Evolutionary conservation across 495 filamentous ascomycete species (phyloP).

Genomic region (Pyronema domesticum): DNA sequence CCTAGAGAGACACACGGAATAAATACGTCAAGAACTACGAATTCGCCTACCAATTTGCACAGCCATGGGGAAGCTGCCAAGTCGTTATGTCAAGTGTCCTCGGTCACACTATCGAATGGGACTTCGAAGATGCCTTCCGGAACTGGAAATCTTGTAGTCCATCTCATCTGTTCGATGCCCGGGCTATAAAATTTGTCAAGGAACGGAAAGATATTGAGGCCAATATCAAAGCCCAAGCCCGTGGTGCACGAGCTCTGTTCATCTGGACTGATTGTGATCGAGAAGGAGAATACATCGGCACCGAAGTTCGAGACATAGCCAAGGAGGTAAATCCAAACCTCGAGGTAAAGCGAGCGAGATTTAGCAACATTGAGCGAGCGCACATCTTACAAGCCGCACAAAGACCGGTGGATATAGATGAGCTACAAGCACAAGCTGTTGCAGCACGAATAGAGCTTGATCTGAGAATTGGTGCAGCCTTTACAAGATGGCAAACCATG

Average conservation of each 20-base stretch:
- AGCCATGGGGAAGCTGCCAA: slow-evolving; percentile 58
- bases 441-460: slow-evolving; percentile 82
- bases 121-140: slow-evolving; percentile 52
- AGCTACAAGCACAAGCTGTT: slow-evolving; percentile 73
- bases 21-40: slow-evolving; percentile 84
- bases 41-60: slow-evolving; percentile 72
- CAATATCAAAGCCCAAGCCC: slow-evolving; percentile 69
- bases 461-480: slow-evolving; percentile 73
- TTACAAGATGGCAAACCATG: slow-evolving; percentile 74
- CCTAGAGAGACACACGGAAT: slow-evolving; percentile 35
- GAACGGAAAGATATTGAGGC: slow-evolving; percentile 62
- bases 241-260: slow-evolving; percentile 49
- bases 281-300: slow-evolving; percentile 89
- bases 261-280: slow-evolving; percentile 99
- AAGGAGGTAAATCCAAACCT: slow-evolving; percentile 51
- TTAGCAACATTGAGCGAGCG: slow-evolving; percentile 88
- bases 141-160: slow-evolving; percentile 70
- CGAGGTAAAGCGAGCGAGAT: slow-evolving; percentile 67
- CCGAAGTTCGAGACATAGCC: slow-evolving; percentile 77
- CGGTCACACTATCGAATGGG: slow-evolving; percentile 60
- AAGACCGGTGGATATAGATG: slow-evolving; percentile 59
- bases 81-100: slow-evolving; percentile 87
- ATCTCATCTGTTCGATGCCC: slow-evolving; percentile 62
- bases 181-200: slow-evolving; percentile 42
- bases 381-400: slow-evolving; percentile 78